Evolutionary conservation across 805 yeast genomes (phyloP).

Genomic region (Kurtzmaniella cleridarum): DNA sequence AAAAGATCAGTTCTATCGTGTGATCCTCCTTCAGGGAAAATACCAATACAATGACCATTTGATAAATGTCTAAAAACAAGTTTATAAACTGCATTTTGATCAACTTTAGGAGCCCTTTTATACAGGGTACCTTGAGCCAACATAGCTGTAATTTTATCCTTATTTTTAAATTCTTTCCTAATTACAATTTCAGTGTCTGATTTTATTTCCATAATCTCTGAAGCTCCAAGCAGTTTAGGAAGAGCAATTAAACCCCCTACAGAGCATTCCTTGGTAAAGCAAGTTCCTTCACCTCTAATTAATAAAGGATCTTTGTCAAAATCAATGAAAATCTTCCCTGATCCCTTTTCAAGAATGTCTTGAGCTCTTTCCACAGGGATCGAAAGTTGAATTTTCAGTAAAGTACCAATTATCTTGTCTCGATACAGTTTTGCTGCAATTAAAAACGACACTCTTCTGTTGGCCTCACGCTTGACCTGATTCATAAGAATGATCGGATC

Average conservation of each 20-base stretch:
- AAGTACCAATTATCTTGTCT: conserved; percentile 61
- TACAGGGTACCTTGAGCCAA: conserved; percentile 50
- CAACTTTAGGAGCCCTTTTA: conserved; percentile 76
- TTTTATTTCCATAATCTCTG: conserved; percentile 60
- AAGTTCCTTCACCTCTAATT: conserved; percentile 62
- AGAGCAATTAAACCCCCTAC: conserved; percentile 67
- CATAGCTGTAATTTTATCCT: conserved; percentile 36
- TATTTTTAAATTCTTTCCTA: conserved; percentile 62
- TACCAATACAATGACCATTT: conserved; percentile 78
- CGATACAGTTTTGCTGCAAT: conserved; percentile 79
- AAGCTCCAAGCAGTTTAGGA: conserved; percentile 73
- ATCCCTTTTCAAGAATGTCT: conserved; percentile 65
- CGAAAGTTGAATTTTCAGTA: conserved; percentile 71
- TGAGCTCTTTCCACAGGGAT: conserved; percentile 94
- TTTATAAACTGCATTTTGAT: conserved; percentile 79
- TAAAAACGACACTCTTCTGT: conserved; percentile 70
- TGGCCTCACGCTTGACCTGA: conserved; percentile 62
- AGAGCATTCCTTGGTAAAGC: conserved; percentile 58
- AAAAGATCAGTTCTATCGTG: conserved; percentile 89
- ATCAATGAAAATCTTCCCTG: conserved; percentile 60
- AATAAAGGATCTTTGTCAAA: conserved; percentile 41
- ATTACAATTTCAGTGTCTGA: conserved; percentile 68
- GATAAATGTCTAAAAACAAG: conserved; percentile 80
- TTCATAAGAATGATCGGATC: conserved; percentile 78
- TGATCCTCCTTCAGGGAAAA: conserved; percentile 98